A percentile compares a stretch with the other conserved stretches of the same genome.
phyloP scores from a whole-genome alignment of 305 asterid genomes.

The Solanum hybrid region DNA sequence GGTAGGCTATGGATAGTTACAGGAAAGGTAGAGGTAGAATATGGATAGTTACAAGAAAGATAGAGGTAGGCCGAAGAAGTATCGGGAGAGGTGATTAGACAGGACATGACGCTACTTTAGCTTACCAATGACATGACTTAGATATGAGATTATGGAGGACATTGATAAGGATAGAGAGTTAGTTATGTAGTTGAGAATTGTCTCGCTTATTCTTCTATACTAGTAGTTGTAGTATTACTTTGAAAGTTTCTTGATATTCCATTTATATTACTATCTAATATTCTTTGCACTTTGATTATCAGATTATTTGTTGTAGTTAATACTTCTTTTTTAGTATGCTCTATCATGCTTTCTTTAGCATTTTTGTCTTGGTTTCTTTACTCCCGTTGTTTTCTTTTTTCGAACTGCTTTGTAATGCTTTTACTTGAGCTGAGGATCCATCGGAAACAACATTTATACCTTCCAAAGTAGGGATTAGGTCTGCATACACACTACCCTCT shows the following conservation, averaged over 20 bases:
- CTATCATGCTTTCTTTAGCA: neutral
- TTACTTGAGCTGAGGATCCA: neutral
- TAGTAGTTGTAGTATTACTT: neutral
- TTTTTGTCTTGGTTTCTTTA: neutral
- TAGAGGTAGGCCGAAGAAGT: neutral
- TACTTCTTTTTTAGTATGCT: neutral
- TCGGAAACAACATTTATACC: neutral
- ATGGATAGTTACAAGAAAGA: neutral
- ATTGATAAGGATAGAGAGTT: neutral
- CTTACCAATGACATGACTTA: neutral
- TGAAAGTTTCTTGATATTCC: neutral
- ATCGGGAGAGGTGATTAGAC: too few species aligned
- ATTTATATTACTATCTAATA: too few species aligned
- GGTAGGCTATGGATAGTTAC: too few species aligned
- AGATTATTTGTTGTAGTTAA: neutral
- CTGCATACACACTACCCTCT: neutral
- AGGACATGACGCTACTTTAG: neutral
- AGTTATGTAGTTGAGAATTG: neutral
- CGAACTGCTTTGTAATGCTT: neutral
- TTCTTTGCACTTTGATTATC: neutral
- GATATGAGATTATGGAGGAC: neutral
- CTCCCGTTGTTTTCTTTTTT: neutral
- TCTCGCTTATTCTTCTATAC: neutral
- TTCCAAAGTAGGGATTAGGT: neutral
- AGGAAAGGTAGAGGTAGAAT: neutral